Conservation (phyloP, 2,329 filamentous ascomycete species). For the Alternaria sp. region DNA sequence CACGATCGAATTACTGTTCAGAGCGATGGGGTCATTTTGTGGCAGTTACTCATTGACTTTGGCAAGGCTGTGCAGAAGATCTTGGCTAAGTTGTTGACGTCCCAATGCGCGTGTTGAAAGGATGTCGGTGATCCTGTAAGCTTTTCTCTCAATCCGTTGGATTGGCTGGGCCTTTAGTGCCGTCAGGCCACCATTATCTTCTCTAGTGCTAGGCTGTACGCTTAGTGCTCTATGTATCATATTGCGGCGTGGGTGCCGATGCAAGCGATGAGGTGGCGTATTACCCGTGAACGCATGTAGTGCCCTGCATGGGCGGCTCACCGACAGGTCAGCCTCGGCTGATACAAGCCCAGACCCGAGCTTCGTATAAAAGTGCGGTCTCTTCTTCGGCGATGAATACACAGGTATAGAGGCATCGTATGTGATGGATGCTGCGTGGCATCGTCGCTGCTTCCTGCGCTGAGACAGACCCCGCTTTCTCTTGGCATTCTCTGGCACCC, state of each 20-base stretch:
- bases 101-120: not conserved
- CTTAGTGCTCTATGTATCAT: no score
- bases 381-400: not conserved
- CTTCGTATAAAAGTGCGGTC: not conserved
- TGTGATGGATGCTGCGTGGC: not conserved
- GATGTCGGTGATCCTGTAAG: not conserved
- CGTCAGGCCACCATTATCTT: not conserved
- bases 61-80: not conserved
- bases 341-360: not conserved
- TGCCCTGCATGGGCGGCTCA: not conserved
- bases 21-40: not conserved
- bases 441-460: not conserved
- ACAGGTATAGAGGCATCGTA: not conserved
- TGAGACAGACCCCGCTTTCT: not conserved
- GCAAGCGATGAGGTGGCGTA: not conserved
- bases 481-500: not conserved
- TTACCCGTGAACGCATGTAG: not conserved
- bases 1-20: not conserved
- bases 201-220: not conserved
- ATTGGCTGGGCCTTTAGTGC: not conserved
- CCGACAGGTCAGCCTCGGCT: not conserved
- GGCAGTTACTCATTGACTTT: not conserved
- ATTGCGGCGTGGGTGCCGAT: not conserved
- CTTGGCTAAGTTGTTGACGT: not conserved
- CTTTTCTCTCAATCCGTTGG: not conserved